Base-by-base conservation (phyloP, 176 grass and related monocot species). In the Carex cristatella region DNA sequence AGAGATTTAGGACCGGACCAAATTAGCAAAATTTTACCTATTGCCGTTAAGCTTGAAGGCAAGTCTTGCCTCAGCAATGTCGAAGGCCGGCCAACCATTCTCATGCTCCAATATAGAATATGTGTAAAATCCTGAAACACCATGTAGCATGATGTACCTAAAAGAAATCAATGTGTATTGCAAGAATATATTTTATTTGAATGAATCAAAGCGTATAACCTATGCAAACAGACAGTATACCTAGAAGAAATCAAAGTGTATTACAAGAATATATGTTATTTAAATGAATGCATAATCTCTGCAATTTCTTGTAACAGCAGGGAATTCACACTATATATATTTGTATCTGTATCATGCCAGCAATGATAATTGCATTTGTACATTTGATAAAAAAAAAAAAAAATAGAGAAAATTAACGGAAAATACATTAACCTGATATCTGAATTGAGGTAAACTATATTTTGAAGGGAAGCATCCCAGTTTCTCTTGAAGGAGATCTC, bases 111-210 rank as follows among this genome's bases (percentile, higher is more conserved):
- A 85, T 84, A 93, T 90, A 19, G 81, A 70, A 51, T 97, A 97
- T 19, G 84, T 87, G 87, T 97, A 97, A 80, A 97, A 97, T 44
- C 94, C 94, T 0, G 91, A 97, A 81, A 88, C 85, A 23, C 94
- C 91, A 15, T 15, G 74, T 28, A 97, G 81, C 87, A 93, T 79
- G 40, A 93, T 79, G 23, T 88, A 62, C 89, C 94, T 97, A 85
- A 10, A 51, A 51, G 48, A 51, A 51, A 51, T 51, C 48, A 51
- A 51, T 11, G 48, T 51, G 8, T 51, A 51, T 51, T 49, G 10
- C 48, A 49, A 49, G 9, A 11, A 10, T 51, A 51, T 51, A 51
- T 51, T 51, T 11, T 10, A 51, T 51, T 51, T 51, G 10, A 51
- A 51, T 51, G 48, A 51, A 51, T 51, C 2, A 10, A 51, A 51